Evolutionary conservation across 805 yeast species (phyloP).

Genomic region (Maudiozyma pseudohumilis): DNA sequence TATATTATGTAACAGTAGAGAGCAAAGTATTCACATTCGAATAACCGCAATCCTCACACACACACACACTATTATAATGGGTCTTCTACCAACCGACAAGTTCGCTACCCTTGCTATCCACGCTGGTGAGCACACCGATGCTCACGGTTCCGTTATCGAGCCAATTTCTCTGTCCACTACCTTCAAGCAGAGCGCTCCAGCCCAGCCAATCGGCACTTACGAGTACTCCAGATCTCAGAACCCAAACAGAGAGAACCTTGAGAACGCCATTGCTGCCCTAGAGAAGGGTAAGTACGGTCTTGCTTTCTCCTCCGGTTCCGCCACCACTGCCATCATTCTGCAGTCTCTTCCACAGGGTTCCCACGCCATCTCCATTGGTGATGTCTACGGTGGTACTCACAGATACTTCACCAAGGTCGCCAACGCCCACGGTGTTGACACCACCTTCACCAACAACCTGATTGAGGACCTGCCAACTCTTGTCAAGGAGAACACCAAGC

Average conservation of each 20-base stretch:
- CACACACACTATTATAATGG: too few species aligned
- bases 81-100: constrained; percentile 24
- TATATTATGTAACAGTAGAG: too few species aligned
- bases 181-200: constrained; percentile 70
- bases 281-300: constrained; percentile 68
- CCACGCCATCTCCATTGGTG: constrained; percentile 72
- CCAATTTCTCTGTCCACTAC: constrained; percentile 80
- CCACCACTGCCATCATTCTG: constrained; percentile 66
- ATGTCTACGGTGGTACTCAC: constrained; percentile 88
- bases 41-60: too few species aligned
- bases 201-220: constrained; percentile 65
- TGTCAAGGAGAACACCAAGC: constrained; percentile 51
- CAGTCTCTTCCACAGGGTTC: constrained; percentile 64
- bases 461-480: constrained; percentile 46
- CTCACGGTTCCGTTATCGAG: constrained; percentile 80
- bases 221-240: constrained; percentile 81
- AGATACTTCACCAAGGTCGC: constrained; percentile 85
- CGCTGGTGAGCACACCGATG: constrained; percentile 66
- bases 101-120: constrained; percentile 81
- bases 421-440: constrained; percentile 61
- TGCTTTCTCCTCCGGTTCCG: constrained; percentile 81
- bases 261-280: constrained; percentile 65
- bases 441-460: constrained; percentile 58
- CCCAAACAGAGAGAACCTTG: constrained; percentile 79
- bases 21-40: too few species aligned